phyloP scores from a whole-genome alignment of 2,329 filamentous ascomycete species.

The Periconia sp. region DNA sequence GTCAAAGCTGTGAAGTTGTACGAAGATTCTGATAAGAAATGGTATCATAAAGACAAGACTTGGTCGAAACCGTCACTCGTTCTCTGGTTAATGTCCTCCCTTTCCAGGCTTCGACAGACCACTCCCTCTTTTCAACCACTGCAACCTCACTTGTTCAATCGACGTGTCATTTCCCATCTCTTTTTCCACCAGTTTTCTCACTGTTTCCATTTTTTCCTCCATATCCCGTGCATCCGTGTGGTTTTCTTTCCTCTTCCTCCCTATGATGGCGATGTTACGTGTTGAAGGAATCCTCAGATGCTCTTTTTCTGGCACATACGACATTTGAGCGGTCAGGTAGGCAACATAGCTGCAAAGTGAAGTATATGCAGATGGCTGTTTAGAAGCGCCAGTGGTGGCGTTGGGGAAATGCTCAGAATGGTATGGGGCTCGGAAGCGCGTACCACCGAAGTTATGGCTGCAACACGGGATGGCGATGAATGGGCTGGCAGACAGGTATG shows the following conservation, averaged over 20 bases:
- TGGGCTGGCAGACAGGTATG: constrained; percentile 70
- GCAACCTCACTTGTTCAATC: constrained; percentile 46
- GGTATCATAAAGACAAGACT: not conserved
- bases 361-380: constrained; percentile 71
- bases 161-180: constrained; percentile 47
- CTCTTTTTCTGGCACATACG: constrained; percentile 78
- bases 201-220: constrained; percentile 60
- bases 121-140: constrained; percentile 56
- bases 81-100: constrained; percentile 43
- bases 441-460: constrained; percentile 81
- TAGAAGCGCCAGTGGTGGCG: constrained; percentile 14
- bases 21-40: too few relatives aligned
- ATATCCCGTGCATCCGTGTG: constrained; percentile 58
- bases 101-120: constrained; percentile 49
- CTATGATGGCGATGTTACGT: constrained; percentile 79
- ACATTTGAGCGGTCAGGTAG: constrained; percentile 69
- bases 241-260: constrained; percentile 48
- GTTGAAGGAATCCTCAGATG: constrained; percentile 91
- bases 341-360: constrained; percentile 79
- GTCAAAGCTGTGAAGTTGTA: not conserved
- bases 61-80: not conserved
- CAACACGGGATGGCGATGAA: constrained; percentile 97
- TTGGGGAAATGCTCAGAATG: constrained; percentile 11
- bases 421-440: constrained; percentile 65
- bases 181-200: constrained; percentile 62